Evolutionary conservation across 1,284 basidiomycete species (phyloP), one percentile per base, ranked within the genome.

Genomic region (Omphalotus olearius): DNA sequence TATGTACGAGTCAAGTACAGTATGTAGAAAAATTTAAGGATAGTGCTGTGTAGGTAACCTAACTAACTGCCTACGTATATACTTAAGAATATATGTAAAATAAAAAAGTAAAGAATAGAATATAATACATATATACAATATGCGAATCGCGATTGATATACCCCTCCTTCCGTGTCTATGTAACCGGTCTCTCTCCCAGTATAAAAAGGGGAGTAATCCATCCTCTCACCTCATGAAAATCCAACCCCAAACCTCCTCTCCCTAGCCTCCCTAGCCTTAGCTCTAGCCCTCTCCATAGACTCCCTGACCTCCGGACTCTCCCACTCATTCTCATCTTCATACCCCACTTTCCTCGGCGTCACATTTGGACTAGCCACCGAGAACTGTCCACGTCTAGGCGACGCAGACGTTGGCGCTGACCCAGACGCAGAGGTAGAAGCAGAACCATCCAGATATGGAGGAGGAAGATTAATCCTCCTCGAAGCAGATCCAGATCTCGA

Each of bases 221-320:
- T 23, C 23, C 5, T 23, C 23, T 23, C 5, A 3, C 23, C 5
- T 33, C 30, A 42, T 18, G 41, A 42, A 20, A 26, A 42, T 4
- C 20, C 41, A 20, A 20, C 16, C 16, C 41, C 28, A 38, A 16
- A n/a, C 10, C n/a, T 35, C 45, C 33, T 51, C 45, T 51, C 49
- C 49, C 40, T 41, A 11, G 42, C 53, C 45, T 51, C 49, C 49
- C 40, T 41, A 11, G 42, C 53, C 28, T 47, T 43, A 43, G 72
- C 73, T 37, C 84, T 68, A 20, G 85, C 84, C 9, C 70, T 68
- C 63, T 79, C 76, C 85, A 87, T 87, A 18, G 73, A 76, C 65
- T 82, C 80, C 50, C 74, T 70, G 46, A 86, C 60, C 68, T 85
- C 82, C 3, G 77, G 71, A 59, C 79, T 85, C 63, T 79, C 69